phyloP scores from a whole-genome alignment of 1,284 basidiomycete genomes.

The Schizophyllum commune region DNA sequence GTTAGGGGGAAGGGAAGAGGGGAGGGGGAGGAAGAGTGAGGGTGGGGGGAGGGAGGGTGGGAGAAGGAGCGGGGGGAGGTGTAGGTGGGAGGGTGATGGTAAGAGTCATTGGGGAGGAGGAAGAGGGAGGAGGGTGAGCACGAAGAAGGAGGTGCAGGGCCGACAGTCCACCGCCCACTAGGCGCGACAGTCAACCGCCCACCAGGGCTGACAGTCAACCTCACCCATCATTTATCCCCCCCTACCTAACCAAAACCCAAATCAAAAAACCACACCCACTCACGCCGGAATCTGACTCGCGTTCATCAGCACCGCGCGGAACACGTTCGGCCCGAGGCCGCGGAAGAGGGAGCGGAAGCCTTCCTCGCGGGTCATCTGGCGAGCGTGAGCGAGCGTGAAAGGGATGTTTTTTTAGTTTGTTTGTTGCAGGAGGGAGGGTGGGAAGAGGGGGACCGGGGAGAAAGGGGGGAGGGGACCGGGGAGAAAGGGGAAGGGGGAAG shows the following conservation, averaged over 20 bases:
- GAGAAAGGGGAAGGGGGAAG: too few species aligned
- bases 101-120: too few species aligned
- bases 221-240: too few species aligned
- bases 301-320: conserved; percentile 86
- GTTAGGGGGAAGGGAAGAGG: neutral
- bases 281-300: conserved; percentile 85
- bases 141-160: neutral
- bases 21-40: neutral
- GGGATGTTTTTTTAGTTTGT: too few species aligned
- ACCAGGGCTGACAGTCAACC: too few species aligned
- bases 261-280: conserved; percentile 24
- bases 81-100: too few species aligned
- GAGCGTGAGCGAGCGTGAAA: neutral
- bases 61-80: neutral
- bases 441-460: neutral
- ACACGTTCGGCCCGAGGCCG: conserved; percentile 81
- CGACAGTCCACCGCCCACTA: conserved; percentile 54
- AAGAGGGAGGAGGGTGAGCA: neutral
- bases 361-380: conserved; percentile 79
- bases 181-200: too few species aligned
- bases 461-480: too few species aligned
- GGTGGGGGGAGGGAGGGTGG: neutral
- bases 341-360: conserved; percentile 67
- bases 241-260: too few species aligned
- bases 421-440: conserved; percentile 1